A percentile compares a stretch with the other conserved stretches of the same genome.
phyloP scores from a whole-genome alignment of 2,329 filamentous ascomycete species.

The Colletotrichum endophyticum region DNA sequence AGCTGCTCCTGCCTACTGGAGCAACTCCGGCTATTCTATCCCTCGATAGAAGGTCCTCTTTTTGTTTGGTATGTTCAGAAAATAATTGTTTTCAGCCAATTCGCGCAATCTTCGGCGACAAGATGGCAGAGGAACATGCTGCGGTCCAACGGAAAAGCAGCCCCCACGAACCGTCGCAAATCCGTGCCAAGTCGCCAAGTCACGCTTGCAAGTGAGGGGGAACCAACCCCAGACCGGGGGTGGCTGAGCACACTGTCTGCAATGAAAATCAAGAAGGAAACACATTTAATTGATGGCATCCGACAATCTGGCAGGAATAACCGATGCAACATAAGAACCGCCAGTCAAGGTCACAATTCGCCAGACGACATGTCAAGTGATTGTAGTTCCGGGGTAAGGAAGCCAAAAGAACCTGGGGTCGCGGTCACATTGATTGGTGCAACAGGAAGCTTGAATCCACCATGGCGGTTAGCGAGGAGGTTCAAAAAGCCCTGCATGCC shows the following conservation, averaged over 20 bases:
- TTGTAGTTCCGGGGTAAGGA: neutral
- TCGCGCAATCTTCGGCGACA: neutral
- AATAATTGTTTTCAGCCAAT: neutral
- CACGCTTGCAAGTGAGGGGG: neutral
- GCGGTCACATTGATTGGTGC: neutral
- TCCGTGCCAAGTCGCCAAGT: slow-evolving; percentile 7
- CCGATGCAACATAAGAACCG: neutral
- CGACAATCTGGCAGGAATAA: neutral
- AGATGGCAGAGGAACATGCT: neutral
- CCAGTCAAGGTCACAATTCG: neutral
- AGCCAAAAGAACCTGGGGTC: neutral
- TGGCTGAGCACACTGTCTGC: slow-evolving; percentile 7
- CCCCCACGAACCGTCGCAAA: neutral
- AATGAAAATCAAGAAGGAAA: neutral
- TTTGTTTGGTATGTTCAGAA: no score
- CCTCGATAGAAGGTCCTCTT: fast-evolving
- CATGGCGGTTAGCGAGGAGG: neutral
- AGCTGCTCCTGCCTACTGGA: neutral
- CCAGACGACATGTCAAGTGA: neutral
- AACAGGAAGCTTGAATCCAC: neutral
- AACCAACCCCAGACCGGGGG: neutral
- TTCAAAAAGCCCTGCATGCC: neutral
- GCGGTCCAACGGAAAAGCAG: neutral
- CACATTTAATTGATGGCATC: neutral
- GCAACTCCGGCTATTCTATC: neutral